phyloP scores from a whole-genome alignment of 2,329 filamentous ascomycete genomes.

The Talaromyces marneffei region DNA sequence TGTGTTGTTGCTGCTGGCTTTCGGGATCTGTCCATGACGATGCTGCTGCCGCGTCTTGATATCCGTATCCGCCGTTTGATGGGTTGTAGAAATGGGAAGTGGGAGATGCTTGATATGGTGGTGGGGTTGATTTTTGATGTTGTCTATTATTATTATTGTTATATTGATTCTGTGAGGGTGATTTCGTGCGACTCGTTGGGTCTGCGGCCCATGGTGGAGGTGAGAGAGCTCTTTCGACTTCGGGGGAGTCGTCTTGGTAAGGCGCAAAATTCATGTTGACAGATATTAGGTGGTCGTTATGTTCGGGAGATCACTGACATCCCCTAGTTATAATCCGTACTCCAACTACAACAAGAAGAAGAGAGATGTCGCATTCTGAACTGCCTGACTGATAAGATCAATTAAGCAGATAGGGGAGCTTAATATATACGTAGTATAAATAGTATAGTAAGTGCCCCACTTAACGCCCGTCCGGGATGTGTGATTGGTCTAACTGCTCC shows the following conservation, averaged over 20 bases:
- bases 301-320: neutral
- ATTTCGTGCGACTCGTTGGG: slow-evolving; percentile 41
- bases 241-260: slow-evolving; percentile 88
- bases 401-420: neutral
- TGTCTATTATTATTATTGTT: neutral
- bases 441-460: too few species aligned
- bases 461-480: neutral
- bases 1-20: slow-evolving; percentile 16
- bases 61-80: slow-evolving; percentile 7
- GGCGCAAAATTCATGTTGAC: slow-evolving; percentile 81
- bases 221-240: slow-evolving; percentile 73
- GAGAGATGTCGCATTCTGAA: neutral
- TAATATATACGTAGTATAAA: too few species aligned
- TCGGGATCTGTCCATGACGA: slow-evolving; percentile 14
- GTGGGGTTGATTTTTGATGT: neutral
- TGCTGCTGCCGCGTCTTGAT: neutral
- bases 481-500: neutral
- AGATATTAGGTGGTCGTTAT: neutral
- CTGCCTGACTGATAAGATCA: neutral
- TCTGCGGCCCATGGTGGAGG: slow-evolving; percentile 53
- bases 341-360: neutral
- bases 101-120: slow-evolving; percentile 3
- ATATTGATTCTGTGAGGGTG: slow-evolving; percentile 33
- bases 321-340: neutral
- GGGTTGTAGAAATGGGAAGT: neutral